Conservation (phyloP, 495 filamentous ascomycete genomes). For the Tuber microsphaerosporum region DNA sequence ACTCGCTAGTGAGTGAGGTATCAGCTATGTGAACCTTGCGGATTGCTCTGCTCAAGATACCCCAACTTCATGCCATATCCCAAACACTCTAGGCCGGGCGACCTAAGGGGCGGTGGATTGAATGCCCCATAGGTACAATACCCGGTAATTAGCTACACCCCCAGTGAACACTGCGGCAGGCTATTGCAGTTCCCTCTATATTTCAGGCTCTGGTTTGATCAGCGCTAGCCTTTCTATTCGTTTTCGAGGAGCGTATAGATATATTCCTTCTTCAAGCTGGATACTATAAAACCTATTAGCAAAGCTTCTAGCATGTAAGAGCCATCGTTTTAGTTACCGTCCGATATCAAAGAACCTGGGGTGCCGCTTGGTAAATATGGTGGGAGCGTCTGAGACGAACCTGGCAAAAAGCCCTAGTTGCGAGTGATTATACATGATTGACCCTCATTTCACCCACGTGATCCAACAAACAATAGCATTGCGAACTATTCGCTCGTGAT, state of each 20-base stretch:
- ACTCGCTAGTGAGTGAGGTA: background rate
- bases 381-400: background rate
- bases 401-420: background rate
- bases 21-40: background rate
- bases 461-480: background rate
- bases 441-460: background rate
- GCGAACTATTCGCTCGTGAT: background rate
- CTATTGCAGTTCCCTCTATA: background rate
- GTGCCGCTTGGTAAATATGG: background rate
- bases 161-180: background rate
- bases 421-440: background rate
- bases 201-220: background rate
- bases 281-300: background rate
- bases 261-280: background rate
- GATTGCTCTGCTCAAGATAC: background rate
- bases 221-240: background rate
- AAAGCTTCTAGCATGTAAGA: background rate
- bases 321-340: background rate
- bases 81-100: background rate
- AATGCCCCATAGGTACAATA: background rate
- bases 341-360: background rate
- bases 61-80: background rate
- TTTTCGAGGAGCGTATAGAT: background rate
- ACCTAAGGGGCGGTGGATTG: background rate
- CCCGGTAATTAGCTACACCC: background rate